A percentile compares a stretch with the other conserved stretches of the same genome.
Evolutionary conservation across 805 yeast genomes (phyloP).

Genomic region (Kluyveromyces starmeri): DNA sequence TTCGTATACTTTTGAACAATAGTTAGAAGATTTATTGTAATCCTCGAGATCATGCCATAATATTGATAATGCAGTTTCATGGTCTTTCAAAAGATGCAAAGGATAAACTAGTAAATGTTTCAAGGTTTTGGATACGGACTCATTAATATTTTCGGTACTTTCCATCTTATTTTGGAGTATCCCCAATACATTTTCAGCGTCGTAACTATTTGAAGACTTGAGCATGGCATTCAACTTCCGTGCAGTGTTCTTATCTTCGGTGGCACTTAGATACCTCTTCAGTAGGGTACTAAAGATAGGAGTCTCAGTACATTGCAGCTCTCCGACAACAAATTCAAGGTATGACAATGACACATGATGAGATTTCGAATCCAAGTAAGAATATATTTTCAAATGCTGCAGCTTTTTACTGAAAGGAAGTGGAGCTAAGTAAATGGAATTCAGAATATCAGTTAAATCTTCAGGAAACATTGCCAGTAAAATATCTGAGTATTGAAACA

Average conservation of each 20-base stretch:
- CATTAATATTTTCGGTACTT: neutral
- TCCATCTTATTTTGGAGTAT: constrained; percentile 12
- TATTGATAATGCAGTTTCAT: constrained; percentile 54
- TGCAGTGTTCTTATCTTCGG: constrained; percentile 13
- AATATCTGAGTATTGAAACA: constrained; percentile 50
- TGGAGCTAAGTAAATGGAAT: constrained; percentile 55
- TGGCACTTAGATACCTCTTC: constrained; percentile 33
- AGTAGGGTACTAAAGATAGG: constrained; percentile 38
- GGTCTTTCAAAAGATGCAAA: constrained; percentile 49
- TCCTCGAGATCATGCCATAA: constrained; percentile 50
- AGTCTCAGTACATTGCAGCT: constrained; percentile 30
- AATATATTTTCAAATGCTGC: constrained; percentile 44
- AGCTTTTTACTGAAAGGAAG: constrained; percentile 51
- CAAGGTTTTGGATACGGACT: constrained; percentile 6
- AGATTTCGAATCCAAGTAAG: constrained; percentile 35
- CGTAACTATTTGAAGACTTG: constrained; percentile 29
- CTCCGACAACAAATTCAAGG: constrained; percentile 41
- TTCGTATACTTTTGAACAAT: constrained; percentile 44
- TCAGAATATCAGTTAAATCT: constrained; percentile 28
- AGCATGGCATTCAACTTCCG: constrained; percentile 32
- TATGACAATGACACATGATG: constrained; percentile 35
- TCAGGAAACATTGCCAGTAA: constrained; percentile 31
- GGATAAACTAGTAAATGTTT: constrained; percentile 40
- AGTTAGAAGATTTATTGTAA: constrained; percentile 47
- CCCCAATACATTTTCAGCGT: constrained; percentile 31